Conservation (phyloP, 192 early-diverging fungal species). For the Coemansia umbellata region DNA sequence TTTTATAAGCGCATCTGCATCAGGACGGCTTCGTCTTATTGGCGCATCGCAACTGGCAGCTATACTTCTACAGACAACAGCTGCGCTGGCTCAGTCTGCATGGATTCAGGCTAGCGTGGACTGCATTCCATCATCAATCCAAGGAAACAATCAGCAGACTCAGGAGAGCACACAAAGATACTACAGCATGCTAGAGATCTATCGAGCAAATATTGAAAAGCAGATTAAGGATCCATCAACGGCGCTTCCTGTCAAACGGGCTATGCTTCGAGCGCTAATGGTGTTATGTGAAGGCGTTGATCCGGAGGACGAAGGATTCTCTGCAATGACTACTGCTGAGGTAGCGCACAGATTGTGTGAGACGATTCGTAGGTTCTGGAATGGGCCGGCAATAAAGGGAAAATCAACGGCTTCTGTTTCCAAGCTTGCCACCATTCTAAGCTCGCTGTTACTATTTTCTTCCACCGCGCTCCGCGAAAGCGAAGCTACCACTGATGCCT, state of each 20-base stretch:
- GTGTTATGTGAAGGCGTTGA: slow-evolving; percentile 36
- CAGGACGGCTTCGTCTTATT: slow-evolving; percentile 15
- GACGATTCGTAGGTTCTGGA: slow-evolving; percentile 27
- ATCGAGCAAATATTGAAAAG: slow-evolving; percentile 31
- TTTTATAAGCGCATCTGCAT: slow-evolving; percentile 24
- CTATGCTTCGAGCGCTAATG: slow-evolving; percentile 32
- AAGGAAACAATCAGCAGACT: not conserved
- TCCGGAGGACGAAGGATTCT: slow-evolving; percentile 29
- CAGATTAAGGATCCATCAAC: slow-evolving; percentile 18
- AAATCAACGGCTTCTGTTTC: not conserved
- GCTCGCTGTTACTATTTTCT: slow-evolving; percentile 41
- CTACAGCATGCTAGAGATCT: slow-evolving; percentile 36
- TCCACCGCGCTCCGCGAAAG: slow-evolving; percentile 34
- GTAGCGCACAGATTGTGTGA: slow-evolving; percentile 36
- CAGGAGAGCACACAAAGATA: not conserved
- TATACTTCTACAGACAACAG: slow-evolving; percentile 10
- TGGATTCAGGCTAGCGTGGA: slow-evolving; percentile 20
- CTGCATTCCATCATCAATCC: slow-evolving; percentile 8
- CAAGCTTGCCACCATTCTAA: slow-evolving; percentile 25
- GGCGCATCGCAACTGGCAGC: slow-evolving; percentile 15
- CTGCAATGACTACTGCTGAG: slow-evolving; percentile 47
- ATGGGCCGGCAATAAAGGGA: slow-evolving; percentile 6
- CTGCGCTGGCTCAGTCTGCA: slow-evolving; percentile 23
- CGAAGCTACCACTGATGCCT: slow-evolving; percentile 44
- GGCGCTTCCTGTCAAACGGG: slow-evolving; percentile 28